Conservation (phyloP, 106 monocot species). For the Phalaenopsis aphrodite region DNA sequence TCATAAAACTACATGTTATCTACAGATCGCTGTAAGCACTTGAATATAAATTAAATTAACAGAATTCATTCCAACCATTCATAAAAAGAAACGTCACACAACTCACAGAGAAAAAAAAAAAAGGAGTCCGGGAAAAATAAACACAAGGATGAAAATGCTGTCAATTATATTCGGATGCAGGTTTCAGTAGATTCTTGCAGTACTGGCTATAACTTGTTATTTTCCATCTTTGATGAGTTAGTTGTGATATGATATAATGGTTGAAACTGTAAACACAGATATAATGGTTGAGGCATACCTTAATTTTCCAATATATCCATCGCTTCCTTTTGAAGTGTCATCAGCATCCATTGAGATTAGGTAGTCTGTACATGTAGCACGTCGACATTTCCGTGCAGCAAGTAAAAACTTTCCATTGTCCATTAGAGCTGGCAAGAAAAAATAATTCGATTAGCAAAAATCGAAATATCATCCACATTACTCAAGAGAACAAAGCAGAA, state of each 20-base stretch:
- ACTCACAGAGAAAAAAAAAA: neutral
- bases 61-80: neutral
- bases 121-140: no score
- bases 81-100: neutral
- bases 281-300: conserved; percentile 28
- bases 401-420: conserved; percentile 87
- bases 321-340: conserved; percentile 63
- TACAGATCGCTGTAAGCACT: neutral
- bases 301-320: conserved; percentile 68
- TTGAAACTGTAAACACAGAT: no score
- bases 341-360: conserved; percentile 60
- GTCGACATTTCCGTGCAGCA: conserved; percentile 62
- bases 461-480: neutral
- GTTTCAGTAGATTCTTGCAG: no score
- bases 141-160: no score
- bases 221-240: no score
- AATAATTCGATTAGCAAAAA: neutral
- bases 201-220: no score
- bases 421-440: conserved; percentile 30
- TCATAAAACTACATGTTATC: neutral
- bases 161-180: no score
- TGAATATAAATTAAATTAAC: neutral
- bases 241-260: no score
- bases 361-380: conserved; percentile 70
- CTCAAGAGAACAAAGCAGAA: neutral